Conservation (phyloP, 371 early-diverging fungal species). For the Dinochytrium kinnereticum region DNA sequence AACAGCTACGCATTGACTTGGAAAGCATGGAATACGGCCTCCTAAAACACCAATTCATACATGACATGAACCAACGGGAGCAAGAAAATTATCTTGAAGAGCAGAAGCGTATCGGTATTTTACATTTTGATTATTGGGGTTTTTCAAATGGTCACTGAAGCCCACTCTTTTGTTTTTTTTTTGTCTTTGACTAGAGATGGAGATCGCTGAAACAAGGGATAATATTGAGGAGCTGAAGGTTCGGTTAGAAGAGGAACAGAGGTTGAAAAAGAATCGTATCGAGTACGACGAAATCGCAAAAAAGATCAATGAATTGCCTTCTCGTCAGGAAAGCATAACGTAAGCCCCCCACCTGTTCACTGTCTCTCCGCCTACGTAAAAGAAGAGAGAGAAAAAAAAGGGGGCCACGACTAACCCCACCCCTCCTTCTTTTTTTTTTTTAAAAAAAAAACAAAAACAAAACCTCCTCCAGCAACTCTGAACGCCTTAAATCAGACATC, state of each 20-base stretch:
- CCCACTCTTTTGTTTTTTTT: too few species aligned
- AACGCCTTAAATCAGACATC: conserved; percentile 23
- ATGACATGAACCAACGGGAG: conserved; percentile 57
- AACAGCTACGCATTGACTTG: conserved; percentile 32
- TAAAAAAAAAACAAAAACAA: neutral
- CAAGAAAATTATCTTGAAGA: conserved; percentile 50
- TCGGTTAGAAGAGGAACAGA: conserved; percentile 55
- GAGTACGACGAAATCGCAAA: conserved; percentile 65
- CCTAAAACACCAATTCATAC: conserved; percentile 43
- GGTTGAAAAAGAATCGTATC: conserved; percentile 55
- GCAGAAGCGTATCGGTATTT: conserved; percentile 48
- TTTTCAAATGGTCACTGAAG: too few species aligned
- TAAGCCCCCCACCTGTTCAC: too few species aligned
- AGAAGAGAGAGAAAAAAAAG: too few species aligned
- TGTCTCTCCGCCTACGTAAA: too few species aligned
- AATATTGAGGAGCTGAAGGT: conserved; percentile 55
- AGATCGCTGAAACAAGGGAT: conserved; percentile 40
- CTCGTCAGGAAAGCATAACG: conserved; percentile 56
- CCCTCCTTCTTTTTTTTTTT: neutral
- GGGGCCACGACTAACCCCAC: too few species aligned
- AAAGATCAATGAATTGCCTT: conserved; percentile 56
- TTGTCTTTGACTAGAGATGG: neutral
- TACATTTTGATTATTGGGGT: neutral
- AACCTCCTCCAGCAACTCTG: neutral
- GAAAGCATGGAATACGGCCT: conserved; percentile 24